These are phyloP conservation scores for Lanmaoa rubissima DNA, from an alignment of 768 basidiomycete species.

Conservation along the genomic window DNA sequence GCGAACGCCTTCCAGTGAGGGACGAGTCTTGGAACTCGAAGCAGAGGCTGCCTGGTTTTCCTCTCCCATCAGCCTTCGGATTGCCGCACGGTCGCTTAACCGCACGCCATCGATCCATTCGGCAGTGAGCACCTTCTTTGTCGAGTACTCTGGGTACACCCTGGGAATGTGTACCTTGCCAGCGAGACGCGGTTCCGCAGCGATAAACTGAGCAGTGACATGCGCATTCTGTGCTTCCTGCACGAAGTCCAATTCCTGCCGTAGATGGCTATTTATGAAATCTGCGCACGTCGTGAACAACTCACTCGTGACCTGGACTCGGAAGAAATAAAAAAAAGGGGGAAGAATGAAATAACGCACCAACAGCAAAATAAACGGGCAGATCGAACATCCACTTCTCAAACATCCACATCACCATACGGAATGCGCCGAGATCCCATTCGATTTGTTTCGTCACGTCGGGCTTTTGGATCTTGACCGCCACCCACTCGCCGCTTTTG, in stretches of 20 bases:
- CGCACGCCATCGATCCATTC: constrained; percentile 85
- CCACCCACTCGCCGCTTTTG: constrained; percentile 63
- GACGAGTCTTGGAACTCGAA: neutral
- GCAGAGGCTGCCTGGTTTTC: constrained; percentile 14
- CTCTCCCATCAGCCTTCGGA: constrained; percentile 60
- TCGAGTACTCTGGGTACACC: constrained; percentile 69
- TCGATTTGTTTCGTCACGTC: constrained; percentile 83
- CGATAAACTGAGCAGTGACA: constrained; percentile 65
- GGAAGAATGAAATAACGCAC: constrained; percentile 37
- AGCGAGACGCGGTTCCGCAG: constrained; percentile 64
- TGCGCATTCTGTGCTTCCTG: constrained; percentile 77
- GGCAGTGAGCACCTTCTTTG: constrained; percentile 75
- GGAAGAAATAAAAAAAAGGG: neutral
- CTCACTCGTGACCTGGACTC: neutral
- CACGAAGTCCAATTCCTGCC: constrained; percentile 79
- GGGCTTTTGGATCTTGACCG: constrained; percentile 93
- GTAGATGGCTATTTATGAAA: constrained; percentile 77
- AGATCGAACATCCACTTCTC: constrained; percentile 82
- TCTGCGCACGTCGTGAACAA: constrained; percentile 38
- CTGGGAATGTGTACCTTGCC: constrained; percentile 77
- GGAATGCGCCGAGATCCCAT: constrained; percentile 73
- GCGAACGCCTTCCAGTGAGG: constrained; percentile 18
- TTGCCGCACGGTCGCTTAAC: constrained; percentile 58
- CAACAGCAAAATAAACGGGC: constrained; percentile 78
- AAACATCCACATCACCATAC: constrained; percentile 76